Evolutionary conservation across 1,284 basidiomycete genomes (phyloP).

Genomic region (Trichosporon ovoides): DNA sequence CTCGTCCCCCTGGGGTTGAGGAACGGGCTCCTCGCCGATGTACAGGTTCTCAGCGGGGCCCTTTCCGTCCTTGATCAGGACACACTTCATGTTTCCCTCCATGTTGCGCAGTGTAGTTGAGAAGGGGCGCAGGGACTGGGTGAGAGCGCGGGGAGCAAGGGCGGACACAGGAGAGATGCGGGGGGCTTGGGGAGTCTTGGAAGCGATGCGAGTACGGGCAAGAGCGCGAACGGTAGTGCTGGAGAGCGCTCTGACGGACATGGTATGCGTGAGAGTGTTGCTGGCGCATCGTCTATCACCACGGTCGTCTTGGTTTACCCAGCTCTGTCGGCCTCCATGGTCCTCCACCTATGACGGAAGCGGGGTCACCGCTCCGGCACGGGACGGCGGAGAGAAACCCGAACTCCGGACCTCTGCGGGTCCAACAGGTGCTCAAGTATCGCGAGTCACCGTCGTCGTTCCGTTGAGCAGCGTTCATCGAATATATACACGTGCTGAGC

Average conservation of each 20-base stretch:
- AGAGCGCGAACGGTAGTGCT: background rate
- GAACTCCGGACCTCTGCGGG: background rate
- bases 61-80: constrained; percentile 72
- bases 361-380: background rate
- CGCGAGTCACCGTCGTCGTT: no score
- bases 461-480: no score
- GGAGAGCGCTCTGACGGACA: background rate
- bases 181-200: background rate
- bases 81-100: constrained; percentile 62
- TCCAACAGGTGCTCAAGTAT: background rate
- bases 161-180: background rate
- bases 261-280: constrained; percentile 3
- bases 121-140: background rate
- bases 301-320: background rate
- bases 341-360: constrained; percentile 3
- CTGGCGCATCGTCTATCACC: background rate
- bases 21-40: constrained; percentile 60
- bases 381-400: constrained; percentile 1
- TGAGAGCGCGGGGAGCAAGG: background rate
- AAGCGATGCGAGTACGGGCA: background rate
- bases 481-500: no score
- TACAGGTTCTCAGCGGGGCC: constrained; percentile 75
- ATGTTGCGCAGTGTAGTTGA: constrained; percentile 2
- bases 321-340: background rate
- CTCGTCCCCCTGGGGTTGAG: constrained; percentile 59